Conservation (phyloP, 2,329 filamentous ascomycete genomes). For the Coleophoma eucalyptorum region DNA sequence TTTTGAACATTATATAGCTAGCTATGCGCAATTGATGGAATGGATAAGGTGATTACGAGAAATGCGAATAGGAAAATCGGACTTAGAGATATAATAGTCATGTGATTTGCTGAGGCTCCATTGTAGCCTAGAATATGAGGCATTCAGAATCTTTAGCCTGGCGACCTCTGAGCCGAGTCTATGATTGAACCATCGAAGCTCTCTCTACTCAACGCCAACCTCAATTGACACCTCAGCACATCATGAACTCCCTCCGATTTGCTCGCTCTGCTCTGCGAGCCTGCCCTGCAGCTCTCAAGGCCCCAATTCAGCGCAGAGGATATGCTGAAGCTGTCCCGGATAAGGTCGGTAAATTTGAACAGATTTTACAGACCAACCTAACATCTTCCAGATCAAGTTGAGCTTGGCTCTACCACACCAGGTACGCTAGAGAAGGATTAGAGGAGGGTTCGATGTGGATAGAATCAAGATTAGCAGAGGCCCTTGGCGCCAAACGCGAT, state of each 20-base stretch:
- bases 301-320: slow-evolving; percentile 77
- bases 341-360: slow-evolving; percentile 53
- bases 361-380: slow-evolving; percentile 21
- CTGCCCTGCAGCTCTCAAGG: slow-evolving; percentile 72
- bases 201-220: slow-evolving; percentile 25
- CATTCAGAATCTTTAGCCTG: not conserved
- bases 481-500: too few relatives aligned
- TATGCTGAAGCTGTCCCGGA: slow-evolving; percentile 87
- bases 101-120: not conserved
- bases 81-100: too few relatives aligned
- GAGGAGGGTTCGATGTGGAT: too few relatives aligned
- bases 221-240: slow-evolving; percentile 40
- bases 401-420: slow-evolving; percentile 96
- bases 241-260: slow-evolving; percentile 93
- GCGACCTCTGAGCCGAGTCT: not conserved
- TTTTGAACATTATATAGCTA: too few relatives aligned
- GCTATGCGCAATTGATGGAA: too few relatives aligned
- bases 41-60: too few relatives aligned
- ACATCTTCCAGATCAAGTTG: slow-evolving; percentile 74
- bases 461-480: too few relatives aligned
- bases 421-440: slow-evolving; percentile 56
- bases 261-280: slow-evolving; percentile 85
- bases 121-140: too few relatives aligned
- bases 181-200: slow-evolving; percentile 4
- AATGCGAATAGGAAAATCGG: too few relatives aligned